These are phyloP conservation scores for Perkinsus olseni DNA, from an alignment of 169 alveolate genomes.

Conservation along the genomic window DNA sequence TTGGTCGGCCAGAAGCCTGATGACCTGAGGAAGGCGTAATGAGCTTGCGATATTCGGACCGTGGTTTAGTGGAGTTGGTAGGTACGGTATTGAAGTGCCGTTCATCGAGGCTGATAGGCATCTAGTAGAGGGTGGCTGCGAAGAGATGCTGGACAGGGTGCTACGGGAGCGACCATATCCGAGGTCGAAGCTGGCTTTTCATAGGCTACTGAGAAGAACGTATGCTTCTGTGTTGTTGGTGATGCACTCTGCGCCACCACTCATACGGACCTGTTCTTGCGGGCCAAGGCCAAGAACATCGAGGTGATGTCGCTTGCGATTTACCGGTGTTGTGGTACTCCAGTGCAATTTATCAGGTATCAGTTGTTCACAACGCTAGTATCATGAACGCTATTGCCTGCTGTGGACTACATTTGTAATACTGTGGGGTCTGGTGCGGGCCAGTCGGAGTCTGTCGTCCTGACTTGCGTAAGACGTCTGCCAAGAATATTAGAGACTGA, in stretches of 20 bases:
- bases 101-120: not conserved
- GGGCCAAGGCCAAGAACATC: slow-evolving; percentile 60
- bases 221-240: not conserved
- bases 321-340: not conserved
- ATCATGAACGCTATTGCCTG: slow-evolving; percentile 62
- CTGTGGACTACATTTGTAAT: slow-evolving; percentile 47
- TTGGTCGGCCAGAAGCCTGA: slow-evolving; percentile 56
- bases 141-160: not conserved
- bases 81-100: not conserved
- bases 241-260: slow-evolving; percentile 68
- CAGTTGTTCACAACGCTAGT: slow-evolving; percentile 72
- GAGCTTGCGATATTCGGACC: not conserved
- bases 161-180: not conserved
- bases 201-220: not conserved
- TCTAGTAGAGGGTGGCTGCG: not conserved
- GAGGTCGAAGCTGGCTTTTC: not conserved
- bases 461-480: too few species aligned
- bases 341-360: slow-evolving; percentile 50
- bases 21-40: slow-evolving; percentile 4
- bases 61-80: not conserved
- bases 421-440: slow-evolving; percentile 15
- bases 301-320: not conserved
- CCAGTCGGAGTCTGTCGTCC: not conserved
- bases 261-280: slow-evolving; percentile 69
- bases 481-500: too few species aligned